Evolutionary conservation across 495 filamentous ascomycete genomes (phyloP), one percentile per base, ranked within the genome.

Genomic region (Penicillium cataractarum): DNA sequence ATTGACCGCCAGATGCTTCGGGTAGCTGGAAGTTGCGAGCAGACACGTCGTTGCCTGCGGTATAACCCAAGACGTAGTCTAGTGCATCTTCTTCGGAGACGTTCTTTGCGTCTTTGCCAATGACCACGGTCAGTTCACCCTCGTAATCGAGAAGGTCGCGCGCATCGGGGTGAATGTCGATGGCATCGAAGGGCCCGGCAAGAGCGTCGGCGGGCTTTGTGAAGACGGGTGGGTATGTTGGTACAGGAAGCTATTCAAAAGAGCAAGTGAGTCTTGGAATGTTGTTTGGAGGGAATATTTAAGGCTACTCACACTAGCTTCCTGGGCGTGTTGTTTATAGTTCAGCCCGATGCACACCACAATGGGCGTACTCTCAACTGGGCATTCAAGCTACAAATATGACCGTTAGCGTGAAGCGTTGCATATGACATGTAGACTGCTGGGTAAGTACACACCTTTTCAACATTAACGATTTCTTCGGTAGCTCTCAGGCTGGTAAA

Each of bases 1-100:
- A 92, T 71, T 92, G 90, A 0, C 87, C 83, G 2, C 89, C 86
- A 1, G 69, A 72, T 7, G 86, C 87, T n/a, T 83, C 82, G 61
- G 83, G 79, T 50, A 91, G 63, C 69, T 93, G 90, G 83, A 88
- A 90, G 62, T 89, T 87, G 32, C 90, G 83, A 66, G 90, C 87
- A 12, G 85, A 88, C 21, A 93, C 73, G 67, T 92, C 90, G 65
- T 93, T 89, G 46, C 89, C 90, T 56, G 88, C 82, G 3, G 86
- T 80, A 64, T 91, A 93, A 6, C 90, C 90, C 3, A 91, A 71
- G 5, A 92, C 87, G 66, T 91, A 86, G 56, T 86, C 78, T 15
- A 91, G 73, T 1, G 90, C 89, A 19, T 84, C 71, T 0, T 78
- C 71, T 64, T 88, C 86, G 3, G 85, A 66, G 8, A 92, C 82